These are phyloP conservation scores for Vigna hirtella DNA, from an alignment of 306 rosid species.

Conservation along the genomic window DNA sequence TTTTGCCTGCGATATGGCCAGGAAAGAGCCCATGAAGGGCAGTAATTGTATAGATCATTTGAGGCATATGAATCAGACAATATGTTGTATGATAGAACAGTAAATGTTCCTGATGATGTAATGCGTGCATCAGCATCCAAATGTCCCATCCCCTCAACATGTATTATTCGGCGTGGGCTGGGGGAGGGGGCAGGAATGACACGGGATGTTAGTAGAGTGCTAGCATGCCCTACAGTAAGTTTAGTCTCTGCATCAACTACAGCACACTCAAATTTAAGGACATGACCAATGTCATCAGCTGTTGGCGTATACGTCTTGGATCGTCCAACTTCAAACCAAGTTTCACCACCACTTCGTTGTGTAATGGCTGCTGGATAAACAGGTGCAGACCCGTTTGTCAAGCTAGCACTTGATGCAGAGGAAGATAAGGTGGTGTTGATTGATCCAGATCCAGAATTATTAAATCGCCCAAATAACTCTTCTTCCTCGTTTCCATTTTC, in stretches of 20 bases:
- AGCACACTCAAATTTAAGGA: conserved; percentile 94
- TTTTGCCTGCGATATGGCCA: conserved; percentile 99
- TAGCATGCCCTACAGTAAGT: conserved; percentile 68
- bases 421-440: conserved; percentile 68
- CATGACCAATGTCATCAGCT: conserved; percentile 93
- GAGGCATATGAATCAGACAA: conserved; percentile 88
- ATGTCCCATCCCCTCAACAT: conserved; percentile 81
- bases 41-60: conserved; percentile 81
- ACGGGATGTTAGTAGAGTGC: conserved; percentile 81
- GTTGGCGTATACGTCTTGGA: conserved; percentile 90
- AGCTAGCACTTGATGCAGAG: conserved; percentile 66
- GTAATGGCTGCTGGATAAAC: conserved; percentile 84
- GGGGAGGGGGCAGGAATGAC: conserved; percentile 99
- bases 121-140: conserved; percentile 77
- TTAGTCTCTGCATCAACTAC: conserved; percentile 88
- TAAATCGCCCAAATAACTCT: conserved; percentile 87
- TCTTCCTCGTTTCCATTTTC: conserved; percentile 97
- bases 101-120: conserved; percentile 87
- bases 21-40: conserved; percentile 99
- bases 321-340: conserved; percentile 97
- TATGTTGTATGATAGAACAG: conserved; percentile 95
- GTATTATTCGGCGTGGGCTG: conserved; percentile 74
- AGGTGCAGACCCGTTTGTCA: conserved; percentile 87
- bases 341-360: conserved; percentile 90
- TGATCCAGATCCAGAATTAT: conserved; percentile 71